A percentile compares a stretch with the other conserved stretches of the same genome.
phyloP scores from a whole-genome alignment of 108 stramenopile genomes.

The Chaetoceros tenuissimus region DNA sequence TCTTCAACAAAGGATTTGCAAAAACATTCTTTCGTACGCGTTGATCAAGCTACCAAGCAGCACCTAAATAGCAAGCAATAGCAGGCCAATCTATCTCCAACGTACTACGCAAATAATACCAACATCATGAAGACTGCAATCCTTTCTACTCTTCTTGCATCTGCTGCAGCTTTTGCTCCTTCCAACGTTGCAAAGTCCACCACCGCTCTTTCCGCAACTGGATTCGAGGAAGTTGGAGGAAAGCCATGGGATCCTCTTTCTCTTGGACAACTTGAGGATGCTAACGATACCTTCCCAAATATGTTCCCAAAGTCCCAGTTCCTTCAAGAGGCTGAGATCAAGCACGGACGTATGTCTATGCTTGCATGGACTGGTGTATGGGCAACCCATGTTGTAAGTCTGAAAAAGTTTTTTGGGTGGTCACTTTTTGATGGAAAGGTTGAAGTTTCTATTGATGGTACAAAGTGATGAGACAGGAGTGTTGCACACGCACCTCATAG shows the following conservation, averaged over 20 bases:
- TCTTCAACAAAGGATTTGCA: too few species aligned
- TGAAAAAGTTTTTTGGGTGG: background rate
- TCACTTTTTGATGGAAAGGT: too few species aligned
- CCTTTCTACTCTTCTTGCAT: constrained; percentile 33
- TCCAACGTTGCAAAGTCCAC: constrained; percentile 7
- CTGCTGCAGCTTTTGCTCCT: constrained; percentile 46
- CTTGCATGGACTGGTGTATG: constrained; percentile 87
- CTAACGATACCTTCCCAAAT: constrained; percentile 79
- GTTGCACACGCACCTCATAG: too few species aligned
- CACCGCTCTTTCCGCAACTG: constrained; percentile 33
- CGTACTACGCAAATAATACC: background rate
- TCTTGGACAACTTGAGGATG: constrained; percentile 39
- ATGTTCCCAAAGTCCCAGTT: constrained; percentile 86
- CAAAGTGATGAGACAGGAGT: too few species aligned
- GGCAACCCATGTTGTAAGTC: constrained; percentile 56
- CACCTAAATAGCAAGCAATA: background rate
- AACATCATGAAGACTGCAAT: constrained; percentile 42
- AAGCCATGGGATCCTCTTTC: constrained; percentile 50
- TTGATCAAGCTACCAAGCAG: too few species aligned
- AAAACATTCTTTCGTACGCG: too few species aligned
- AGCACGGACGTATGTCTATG: constrained; percentile 89
- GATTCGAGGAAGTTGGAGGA: constrained; percentile 39
- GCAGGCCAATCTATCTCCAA: background rate
- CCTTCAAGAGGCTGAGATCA: constrained; percentile 87
- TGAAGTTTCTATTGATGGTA: too few species aligned